Evolutionary conservation across 2,329 filamentous ascomycete species (phyloP), one percentile per base, ranked within the genome.

Genomic region (Pleurostoma richardsiae): DNA sequence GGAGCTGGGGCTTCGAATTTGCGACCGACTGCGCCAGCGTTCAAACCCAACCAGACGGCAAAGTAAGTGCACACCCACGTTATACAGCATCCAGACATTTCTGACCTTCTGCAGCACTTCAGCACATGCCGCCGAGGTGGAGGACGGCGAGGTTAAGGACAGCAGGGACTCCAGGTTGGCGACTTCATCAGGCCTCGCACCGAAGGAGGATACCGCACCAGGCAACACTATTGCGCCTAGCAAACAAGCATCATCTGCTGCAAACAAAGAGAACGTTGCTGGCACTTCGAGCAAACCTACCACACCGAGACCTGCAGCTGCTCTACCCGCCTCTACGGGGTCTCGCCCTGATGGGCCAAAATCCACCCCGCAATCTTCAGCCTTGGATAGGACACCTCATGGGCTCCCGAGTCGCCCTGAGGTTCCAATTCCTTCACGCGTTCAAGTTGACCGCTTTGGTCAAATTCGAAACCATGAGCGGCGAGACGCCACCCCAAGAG

Each of bases 101-200:
- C 33, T 36, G n/a, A 36, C 33, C 8, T 8, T 8, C n/a, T 36
- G 33, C n/a, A 36, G 33, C 33, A 36, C 8, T 36, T 46, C 48
- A 39, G 33, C 45, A 6, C 50, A 40, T 8, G 51, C 63, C 10
- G 62, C 63, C 2, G 82, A 85, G 50, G 79, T 80, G 45, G 86
- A 90, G 60, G 86, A 90, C 58, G 86, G 86, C 26, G 86, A 90
- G 60, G 84, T 88, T 28, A 79, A 82, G 52, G 85, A 88, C 55
- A 71, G 69, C 31, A 81, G 70, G 63, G 41, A 60, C 58, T 42
- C 48, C 47, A 51, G 51, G 46, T 30, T 19, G 19, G 19, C 19
- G 19, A 19, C 19, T 19, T 19, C 19, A 19, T 19, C 19, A 19
- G 19, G 19, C 19, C 19, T 19, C 19, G 19, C 19, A 19, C 19